Evolutionary conservation across 805 yeast species (phyloP), one percentile per base, ranked within the genome.

Genomic region (Starmerella scarabaei): DNA sequence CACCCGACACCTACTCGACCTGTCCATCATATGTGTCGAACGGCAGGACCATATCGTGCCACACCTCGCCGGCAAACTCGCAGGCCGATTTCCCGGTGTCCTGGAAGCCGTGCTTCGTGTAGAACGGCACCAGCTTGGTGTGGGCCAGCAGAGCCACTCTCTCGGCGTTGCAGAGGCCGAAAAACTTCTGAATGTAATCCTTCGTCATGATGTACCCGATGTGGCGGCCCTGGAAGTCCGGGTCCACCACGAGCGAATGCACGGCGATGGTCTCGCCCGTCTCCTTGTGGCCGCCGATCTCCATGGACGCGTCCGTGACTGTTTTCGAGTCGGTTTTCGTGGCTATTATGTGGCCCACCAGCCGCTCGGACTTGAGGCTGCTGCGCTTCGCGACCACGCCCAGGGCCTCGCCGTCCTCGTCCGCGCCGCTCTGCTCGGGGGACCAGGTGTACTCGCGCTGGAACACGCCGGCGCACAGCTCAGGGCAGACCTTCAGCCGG

Each of bases 151-250:
- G 66, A 5, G 76, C 72, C 37, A 88, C 75, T 53, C 74, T 71
- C 51, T 76, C 81, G 34, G 91, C 95, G 45, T 84, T 76, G 50
- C 77, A 83, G 57, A 85, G 93, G 57, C 84, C 84, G 36, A 83
- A 73, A 59, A 88, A 65, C 56, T 88, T 82, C 60, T 91, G 96
- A 45, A 86, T 71, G 62, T 82, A 91, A 61, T 88, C 98, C 51
- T 80, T 84, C 53, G 88, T 61, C 54, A 88, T 63, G 43, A 85
- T 65, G 12, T 93, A 73, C 7, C 93, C 97, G 43, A 91, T 65
- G 55, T 81, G 82, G 60, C 75, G 72, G 43, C 86, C 82, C 57
- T 78, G 83, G 69, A 75, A 83, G 30, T 75, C 73, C 18, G 85
- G 81, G 50, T 75, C 75, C 21, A 91, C 73, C 2, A 75, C 86